A percentile compares a stretch with the other conserved stretches of the same genome.
Evolutionary conservation across 2,329 filamentous ascomycete genomes (phyloP).

Genomic region (Tympanopsis confertula): DNA sequence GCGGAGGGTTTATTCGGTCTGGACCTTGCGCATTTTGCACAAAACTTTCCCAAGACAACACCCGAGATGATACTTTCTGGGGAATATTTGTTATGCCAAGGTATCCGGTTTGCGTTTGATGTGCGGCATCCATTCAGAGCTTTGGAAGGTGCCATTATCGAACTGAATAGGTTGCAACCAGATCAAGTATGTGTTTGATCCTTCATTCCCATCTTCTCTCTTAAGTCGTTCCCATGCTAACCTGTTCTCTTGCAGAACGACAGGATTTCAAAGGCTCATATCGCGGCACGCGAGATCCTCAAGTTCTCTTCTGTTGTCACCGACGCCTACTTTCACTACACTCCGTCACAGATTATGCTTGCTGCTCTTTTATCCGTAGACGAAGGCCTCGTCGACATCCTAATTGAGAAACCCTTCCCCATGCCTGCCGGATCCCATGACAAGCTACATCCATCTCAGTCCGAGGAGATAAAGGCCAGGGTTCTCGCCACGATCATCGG

Average conservation of each 20-base stretch:
- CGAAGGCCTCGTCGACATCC: constrained; percentile 7
- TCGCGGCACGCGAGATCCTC: constrained; percentile 60
- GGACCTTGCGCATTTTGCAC: not conserved
- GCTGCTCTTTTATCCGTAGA: constrained; percentile 70
- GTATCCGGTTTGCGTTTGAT: constrained; percentile 84
- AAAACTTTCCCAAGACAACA: constrained; percentile 36
- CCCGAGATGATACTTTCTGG: constrained; percentile 77
- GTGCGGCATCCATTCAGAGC: constrained; percentile 82
- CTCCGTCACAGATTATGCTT: constrained; percentile 87
- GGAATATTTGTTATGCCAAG: constrained; percentile 86
- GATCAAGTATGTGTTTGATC: constrained; percentile 33
- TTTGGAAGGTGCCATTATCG: constrained; percentile 76
- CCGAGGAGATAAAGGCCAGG: constrained; percentile 26
- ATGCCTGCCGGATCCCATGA: constrained; percentile 8
- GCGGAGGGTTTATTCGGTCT: constrained; percentile 45
- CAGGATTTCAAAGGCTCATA: constrained; percentile 39
- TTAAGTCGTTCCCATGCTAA: constrained; percentile 1
- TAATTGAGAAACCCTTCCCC: constrained; percentile 29
- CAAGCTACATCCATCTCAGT: constrained; percentile 10
- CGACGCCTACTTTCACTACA: constrained; percentile 94
- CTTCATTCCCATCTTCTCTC: constrained; percentile 6
- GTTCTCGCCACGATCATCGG: constrained; percentile 33
- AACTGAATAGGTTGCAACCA: constrained; percentile 58
- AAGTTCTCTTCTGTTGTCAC: constrained; percentile 75
- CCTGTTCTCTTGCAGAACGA: constrained; percentile 9